Evolutionary conservation across 169 alveolate species (phyloP).

Genomic region (Plasmodium relictum): DNA sequence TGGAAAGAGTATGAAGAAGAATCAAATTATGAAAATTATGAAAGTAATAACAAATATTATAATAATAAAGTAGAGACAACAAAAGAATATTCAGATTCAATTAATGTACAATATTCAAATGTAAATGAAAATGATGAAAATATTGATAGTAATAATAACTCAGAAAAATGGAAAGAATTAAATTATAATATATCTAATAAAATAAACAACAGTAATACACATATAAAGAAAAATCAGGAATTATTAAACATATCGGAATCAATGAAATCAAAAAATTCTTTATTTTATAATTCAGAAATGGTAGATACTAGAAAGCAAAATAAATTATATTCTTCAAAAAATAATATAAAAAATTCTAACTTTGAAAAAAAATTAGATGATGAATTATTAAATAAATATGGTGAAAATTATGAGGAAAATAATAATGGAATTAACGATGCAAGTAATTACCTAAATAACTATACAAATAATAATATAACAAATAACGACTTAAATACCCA

Average conservation of each 20-base stretch:
- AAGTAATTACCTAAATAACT: not conserved
- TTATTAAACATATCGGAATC: not conserved
- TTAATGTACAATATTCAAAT: not conserved
- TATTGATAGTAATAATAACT: not conserved
- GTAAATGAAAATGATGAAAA: conserved; percentile 1
- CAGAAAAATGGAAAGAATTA: conserved; percentile 8
- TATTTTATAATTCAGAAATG: not conserved
- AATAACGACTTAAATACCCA: conserved; percentile 25
- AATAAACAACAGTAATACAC: conserved; percentile 3
- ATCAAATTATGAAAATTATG: not conserved
- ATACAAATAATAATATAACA: not conserved
- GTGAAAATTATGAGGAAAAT: conserved; percentile 20
- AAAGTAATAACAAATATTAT: not conserved
- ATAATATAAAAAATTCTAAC: conserved; percentile 11
- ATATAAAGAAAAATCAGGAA: not conserved
- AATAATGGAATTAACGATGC: conserved; percentile 9
- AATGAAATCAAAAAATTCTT: conserved; percentile 16
- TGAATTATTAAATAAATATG: conserved; percentile 18
- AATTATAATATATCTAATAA: conserved; percentile 7
- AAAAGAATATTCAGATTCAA: not conserved
- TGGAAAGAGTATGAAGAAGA: conserved; percentile 42
- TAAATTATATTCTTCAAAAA: conserved; percentile 15
- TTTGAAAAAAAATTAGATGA: conserved; percentile 10
- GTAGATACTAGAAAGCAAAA: not conserved
- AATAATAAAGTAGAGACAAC: not conserved